phyloP scores from a whole-genome alignment of 139 green algal species.

The Tetradesmus lagerheimii region DNA sequence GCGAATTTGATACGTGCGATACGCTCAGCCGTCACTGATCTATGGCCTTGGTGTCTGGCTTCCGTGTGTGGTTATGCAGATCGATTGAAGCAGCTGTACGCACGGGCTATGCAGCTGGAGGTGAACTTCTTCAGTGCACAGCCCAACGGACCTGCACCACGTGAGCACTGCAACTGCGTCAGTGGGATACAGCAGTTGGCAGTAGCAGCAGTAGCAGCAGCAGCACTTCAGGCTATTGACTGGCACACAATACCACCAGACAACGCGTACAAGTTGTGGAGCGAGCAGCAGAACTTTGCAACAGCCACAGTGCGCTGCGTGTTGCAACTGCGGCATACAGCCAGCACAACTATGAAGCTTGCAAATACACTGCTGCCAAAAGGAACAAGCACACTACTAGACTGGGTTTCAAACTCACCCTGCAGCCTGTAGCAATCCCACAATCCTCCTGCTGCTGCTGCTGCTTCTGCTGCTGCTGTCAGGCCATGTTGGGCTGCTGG shows the following conservation, averaged over 20 bases:
- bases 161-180: not conserved
- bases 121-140: constrained; percentile 81
- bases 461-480: constrained; percentile 32
- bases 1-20: not conserved
- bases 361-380: no score
- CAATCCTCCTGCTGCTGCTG: no score
- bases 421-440: no score
- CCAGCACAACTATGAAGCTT: no score
- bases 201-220: not conserved
- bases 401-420: no score
- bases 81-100: constrained; percentile 67
- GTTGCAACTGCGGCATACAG: no score
- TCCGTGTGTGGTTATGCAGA: constrained; percentile 52
- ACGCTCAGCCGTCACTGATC: not conserved
- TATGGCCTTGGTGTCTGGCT: not conserved
- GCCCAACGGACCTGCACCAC: constrained; percentile 43
- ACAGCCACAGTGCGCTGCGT: no score
- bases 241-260: no score
- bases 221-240: no score
- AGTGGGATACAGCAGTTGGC: not conserved
- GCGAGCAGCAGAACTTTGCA: no score
- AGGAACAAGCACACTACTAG: no score
- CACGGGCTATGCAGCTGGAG: constrained; percentile 78
- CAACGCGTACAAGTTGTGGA: no score
- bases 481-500: constrained; percentile 65